Base-by-base conservation (phyloP, 1,139 yeast genomes). In the Eremothecium coryli region DNA sequence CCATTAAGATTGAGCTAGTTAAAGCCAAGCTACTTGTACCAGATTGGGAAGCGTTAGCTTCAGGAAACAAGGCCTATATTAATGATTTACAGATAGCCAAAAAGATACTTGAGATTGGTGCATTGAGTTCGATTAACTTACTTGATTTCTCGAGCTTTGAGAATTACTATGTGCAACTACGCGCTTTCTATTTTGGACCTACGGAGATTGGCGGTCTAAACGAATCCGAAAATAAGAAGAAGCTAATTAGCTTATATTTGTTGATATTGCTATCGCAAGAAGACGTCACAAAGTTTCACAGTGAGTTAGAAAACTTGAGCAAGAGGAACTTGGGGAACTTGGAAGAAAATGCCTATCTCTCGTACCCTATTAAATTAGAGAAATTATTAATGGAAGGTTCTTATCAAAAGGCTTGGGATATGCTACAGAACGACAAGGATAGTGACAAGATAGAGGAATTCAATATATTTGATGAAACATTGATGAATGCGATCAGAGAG, bases 331-430 rank as follows among this genome's bases (percentile, higher is more conserved):
- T 71, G 33, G 78, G 73, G 49, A 66, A 73, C 39, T 67, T 75
- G 30, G 84, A 76, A 44, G 61, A 62, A 24, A 82, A 77, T 48
- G 59, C 62, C 39, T 74, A 65, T 56, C 66, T 90, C 47, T 72
- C 75, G 36, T 86, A 86, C 58, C 97, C 98, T 18, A 77, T 90
- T 39, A 75, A 77, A 48, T 74, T 90, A 47, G 98, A 90, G 58
- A 80, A 85, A 48, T 84, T 93, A 77, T 72, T 90, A 46, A 86
- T 90, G 82, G 98, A 90, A 59, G 98, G 98, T 30, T 82, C 90
- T 45, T 90, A 88, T 60, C 93, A 85, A 58, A 84, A 84, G 61
- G 90, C 90, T 36, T 82, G 94, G 82, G 79, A 77, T 48, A 71
- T 84, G 37, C 72, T 68, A 35, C 79, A 63, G 66, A 48, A 50